A percentile compares a stretch with the other conserved stretches of the same genome.
phyloP scores from a whole-genome alignment of 148 eudicot species.

The Amaranthus palmeri region DNA sequence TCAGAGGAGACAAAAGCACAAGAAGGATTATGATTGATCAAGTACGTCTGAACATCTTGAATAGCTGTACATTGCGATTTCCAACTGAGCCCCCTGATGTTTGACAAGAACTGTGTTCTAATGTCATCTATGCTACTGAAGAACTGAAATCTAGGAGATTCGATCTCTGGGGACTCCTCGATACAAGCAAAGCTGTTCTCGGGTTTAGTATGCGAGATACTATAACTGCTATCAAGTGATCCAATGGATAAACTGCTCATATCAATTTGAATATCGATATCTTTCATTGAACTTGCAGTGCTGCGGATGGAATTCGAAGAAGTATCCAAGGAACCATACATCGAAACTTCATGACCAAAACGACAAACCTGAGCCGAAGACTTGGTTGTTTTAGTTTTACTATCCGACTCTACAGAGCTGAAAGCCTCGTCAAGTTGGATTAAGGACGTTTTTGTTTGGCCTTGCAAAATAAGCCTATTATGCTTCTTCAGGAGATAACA shows the following conservation, averaged over 20 bases:
- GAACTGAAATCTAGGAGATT: slow-evolving; percentile 25
- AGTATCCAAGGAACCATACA: slow-evolving; percentile 36
- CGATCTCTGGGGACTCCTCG: slow-evolving; percentile 18
- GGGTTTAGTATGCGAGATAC: slow-evolving; percentile 24
- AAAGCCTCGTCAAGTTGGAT: slow-evolving; percentile 20
- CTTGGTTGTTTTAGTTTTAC: slow-evolving; percentile 12
- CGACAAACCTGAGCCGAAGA: slow-evolving; percentile 20
- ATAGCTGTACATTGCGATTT: slow-evolving; percentile 49
- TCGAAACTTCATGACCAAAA: slow-evolving; percentile 20
- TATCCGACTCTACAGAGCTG: slow-evolving; percentile 20
- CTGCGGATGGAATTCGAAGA: slow-evolving; percentile 62
- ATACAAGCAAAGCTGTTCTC: slow-evolving; percentile 20
- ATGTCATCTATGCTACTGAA: slow-evolving; percentile 27
- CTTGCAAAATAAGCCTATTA: slow-evolving; percentile 29
- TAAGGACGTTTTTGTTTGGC: slow-evolving; percentile 22
- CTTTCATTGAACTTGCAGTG: slow-evolving; percentile 54
- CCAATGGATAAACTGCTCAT: slow-evolving; percentile 55
- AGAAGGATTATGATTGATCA: slow-evolving; percentile 35
- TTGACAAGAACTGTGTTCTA: slow-evolving; percentile 30
- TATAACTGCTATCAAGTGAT: slow-evolving; percentile 42
- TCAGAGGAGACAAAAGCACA: slow-evolving; percentile 34
- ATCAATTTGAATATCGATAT: slow-evolving; percentile 53
- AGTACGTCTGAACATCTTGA: slow-evolving; percentile 41
- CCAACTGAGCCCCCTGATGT: slow-evolving; percentile 57
- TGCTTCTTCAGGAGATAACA: slow-evolving; percentile 34